Evolutionary conservation across 164 flowering plant species (phyloP).

Genomic region (Stephania japonica): DNA sequence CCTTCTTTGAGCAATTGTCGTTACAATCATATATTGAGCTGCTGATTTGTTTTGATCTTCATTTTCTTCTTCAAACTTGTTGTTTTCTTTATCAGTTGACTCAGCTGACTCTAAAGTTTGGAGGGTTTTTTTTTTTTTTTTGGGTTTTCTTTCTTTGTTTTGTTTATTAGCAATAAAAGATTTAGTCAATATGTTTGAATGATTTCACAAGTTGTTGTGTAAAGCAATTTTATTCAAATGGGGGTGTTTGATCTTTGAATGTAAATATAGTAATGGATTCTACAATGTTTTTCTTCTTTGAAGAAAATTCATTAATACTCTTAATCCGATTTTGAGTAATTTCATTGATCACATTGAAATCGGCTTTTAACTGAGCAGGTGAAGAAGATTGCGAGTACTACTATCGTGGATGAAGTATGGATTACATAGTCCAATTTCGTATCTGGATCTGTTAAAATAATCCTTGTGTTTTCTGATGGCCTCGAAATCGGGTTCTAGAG

Average conservation of each 20-base stretch:
- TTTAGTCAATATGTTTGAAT: background rate
- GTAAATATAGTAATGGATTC: background rate
- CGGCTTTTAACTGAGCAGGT: constrained; percentile 9
- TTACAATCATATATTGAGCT: background rate
- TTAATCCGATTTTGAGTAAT: background rate
- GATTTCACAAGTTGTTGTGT: background rate
- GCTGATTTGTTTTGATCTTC: background rate
- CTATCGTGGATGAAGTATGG: constrained; percentile 11
- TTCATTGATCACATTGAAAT: constrained; percentile 5
- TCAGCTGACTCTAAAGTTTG: background rate
- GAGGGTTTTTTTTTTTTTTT: background rate
- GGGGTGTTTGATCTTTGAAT: background rate
- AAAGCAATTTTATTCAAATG: background rate
- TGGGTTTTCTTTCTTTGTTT: background rate
- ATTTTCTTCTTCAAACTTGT: background rate
- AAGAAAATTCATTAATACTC: background rate
- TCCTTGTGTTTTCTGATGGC: constrained; percentile 33
- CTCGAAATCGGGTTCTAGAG: constrained; percentile 27
- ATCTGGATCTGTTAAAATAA: constrained; percentile 10
- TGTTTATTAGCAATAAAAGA: background rate
- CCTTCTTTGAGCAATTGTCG: background rate
- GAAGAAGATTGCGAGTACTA: constrained; percentile 4
- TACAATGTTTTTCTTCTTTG: background rate
- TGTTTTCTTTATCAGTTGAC: background rate
- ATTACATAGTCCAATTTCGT: constrained; percentile 16